Evolutionary conservation across 2,329 filamentous ascomycete species (phyloP).

Genomic region (Diplodia intermedia): DNA sequence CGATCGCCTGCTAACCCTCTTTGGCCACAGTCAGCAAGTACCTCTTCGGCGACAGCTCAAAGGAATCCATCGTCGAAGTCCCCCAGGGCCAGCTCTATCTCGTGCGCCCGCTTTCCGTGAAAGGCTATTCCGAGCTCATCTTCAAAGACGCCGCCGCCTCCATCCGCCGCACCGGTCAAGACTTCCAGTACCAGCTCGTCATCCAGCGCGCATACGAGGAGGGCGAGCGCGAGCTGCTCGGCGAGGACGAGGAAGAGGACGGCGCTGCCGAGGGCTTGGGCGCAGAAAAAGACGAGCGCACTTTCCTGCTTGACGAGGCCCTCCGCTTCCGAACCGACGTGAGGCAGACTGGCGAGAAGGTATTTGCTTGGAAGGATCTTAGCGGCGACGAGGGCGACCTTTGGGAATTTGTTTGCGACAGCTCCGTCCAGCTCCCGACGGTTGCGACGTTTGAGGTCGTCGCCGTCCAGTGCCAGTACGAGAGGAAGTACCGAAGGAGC

Average conservation of each 20-base stretch:
- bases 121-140: conserved; percentile 98
- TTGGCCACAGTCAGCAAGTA: conserved; percentile 77
- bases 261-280: conserved; percentile 75
- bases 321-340: conserved; percentile 86
- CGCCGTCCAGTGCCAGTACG: conserved; percentile 94
- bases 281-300: conserved; percentile 93
- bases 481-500: conserved; percentile 86
- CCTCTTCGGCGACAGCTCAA: conserved; percentile 85
- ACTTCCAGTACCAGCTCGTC: conserved; percentile 97
- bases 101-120: conserved; percentile 91
- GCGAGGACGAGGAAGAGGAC: conserved; percentile 87
- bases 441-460: conserved; percentile 81
- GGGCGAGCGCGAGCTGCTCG: conserved; percentile 89
- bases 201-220: conserved; percentile 97
- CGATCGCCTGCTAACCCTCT: conserved; percentile 31
- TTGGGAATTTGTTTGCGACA: conserved; percentile 97
- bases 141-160: conserved; percentile 96
- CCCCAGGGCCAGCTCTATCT: conserved; percentile 96
- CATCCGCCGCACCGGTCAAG: conserved; percentile 90
- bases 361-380: conserved; percentile 93
- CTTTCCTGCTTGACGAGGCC: conserved; percentile 90
- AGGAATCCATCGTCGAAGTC: conserved; percentile 93
- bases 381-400: conserved; percentile 93
- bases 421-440: conserved; percentile 70
- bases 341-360: conserved; percentile 78